These are phyloP conservation scores for Botryotinia globosa DNA, from an alignment of 2,329 filamentous ascomycete genomes.

Conservation along the genomic window DNA sequence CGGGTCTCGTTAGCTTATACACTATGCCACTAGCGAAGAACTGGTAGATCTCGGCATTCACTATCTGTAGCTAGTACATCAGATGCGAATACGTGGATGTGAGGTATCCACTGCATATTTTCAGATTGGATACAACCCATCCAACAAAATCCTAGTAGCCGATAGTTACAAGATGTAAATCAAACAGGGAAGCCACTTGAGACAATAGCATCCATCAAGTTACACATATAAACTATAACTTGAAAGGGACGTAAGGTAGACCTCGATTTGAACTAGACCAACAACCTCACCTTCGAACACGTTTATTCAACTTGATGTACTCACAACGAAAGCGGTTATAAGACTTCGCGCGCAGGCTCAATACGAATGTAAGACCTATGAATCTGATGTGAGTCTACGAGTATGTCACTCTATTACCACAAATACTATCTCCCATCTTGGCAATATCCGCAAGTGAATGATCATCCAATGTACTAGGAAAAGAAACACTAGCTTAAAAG, in stretches of 20 bases:
- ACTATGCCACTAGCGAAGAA: not conserved
- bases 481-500: not conserved
- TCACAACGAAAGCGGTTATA: no score
- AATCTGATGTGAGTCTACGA: fast-evolving
- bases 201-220: not conserved
- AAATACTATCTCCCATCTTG: not conserved
- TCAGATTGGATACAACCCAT: not conserved
- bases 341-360: not conserved
- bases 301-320: not conserved
- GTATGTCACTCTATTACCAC: no score
- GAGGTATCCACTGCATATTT: not conserved
- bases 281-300: not conserved
- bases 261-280: not conserved
- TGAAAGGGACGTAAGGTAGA: fast-evolving
- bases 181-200: fast-evolving
- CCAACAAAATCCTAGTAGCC: not conserved
- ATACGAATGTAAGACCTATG: not conserved
- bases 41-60: not conserved
- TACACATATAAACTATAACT: not conserved
- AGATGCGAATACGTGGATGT: not conserved
- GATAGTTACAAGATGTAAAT: fast-evolving
- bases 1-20: no score
- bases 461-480: not conserved
- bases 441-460: not conserved
- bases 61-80: not conserved